Percentiles rank a stretch among this genome's conserved stretches.
phyloP scores from a whole-genome alignment of 208 protist genomes.

The Crithidia mellificae region DNA sequence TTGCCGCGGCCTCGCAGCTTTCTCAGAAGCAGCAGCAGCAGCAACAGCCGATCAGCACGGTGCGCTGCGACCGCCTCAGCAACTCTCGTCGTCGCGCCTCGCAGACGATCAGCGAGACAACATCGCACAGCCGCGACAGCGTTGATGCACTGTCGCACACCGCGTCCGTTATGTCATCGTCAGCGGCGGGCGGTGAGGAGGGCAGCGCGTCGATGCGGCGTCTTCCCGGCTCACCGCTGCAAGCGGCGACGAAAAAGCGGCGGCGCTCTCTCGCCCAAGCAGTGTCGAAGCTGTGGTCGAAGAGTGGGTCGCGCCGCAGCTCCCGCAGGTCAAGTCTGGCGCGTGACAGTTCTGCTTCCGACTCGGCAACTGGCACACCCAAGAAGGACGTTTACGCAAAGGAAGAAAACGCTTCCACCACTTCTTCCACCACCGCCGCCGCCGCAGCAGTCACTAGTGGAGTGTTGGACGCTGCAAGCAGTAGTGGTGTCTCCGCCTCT shows the following conservation, averaged over 20 bases:
- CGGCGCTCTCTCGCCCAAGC: background rate
- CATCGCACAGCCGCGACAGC: background rate
- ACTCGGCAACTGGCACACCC: no score
- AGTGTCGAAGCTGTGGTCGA: constrained; percentile 6
- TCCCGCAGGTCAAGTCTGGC: background rate
- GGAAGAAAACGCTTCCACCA: no score
- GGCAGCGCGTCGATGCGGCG: no score
- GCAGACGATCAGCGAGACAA: background rate
- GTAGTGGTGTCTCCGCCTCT: no score
- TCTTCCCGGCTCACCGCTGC: background rate
- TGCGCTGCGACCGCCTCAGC: background rate
- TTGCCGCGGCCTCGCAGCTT: background rate
- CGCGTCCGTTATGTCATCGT: background rate
- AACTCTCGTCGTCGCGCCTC: background rate
- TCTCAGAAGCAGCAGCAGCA: no score
- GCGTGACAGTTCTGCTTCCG: background rate
- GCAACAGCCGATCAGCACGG: background rate
- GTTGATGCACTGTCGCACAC: background rate
- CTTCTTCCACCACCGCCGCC: no score
- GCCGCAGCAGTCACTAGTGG: no score
- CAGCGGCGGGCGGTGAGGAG: background rate
- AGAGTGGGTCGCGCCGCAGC: background rate
- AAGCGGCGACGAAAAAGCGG: background rate
- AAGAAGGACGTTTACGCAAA: background rate
- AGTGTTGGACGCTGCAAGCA: no score